A percentile compares a stretch with the other conserved stretches of the same genome.
These are phyloP conservation scores for Schizophyllum amplum DNA, from an alignment of 1,284 basidiomycete genomes.

Conservation along the genomic window DNA sequence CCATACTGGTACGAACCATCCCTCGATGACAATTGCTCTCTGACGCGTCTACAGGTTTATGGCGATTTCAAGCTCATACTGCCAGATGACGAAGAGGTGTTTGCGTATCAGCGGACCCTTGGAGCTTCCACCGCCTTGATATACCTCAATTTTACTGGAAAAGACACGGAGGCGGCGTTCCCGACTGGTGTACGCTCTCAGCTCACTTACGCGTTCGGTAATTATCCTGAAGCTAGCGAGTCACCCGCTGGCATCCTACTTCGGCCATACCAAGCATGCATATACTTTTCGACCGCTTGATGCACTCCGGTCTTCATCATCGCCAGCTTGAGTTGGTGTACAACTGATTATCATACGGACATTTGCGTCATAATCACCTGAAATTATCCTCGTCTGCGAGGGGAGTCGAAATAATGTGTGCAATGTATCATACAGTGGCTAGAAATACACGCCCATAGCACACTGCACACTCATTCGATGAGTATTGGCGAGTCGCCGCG, in stretches of 20 bases:
- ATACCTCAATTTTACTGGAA: conserved; percentile 43
- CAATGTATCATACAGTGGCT: neutral
- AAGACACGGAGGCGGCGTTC: conserved; percentile 14
- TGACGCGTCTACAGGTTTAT: conserved; percentile 32
- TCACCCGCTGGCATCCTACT: neutral
- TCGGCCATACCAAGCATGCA: neutral
- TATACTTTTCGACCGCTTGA: neutral
- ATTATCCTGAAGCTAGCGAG: neutral
- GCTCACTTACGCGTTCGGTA: neutral
- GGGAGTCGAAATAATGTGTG: neutral
- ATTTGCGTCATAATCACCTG: too few relatives aligned
- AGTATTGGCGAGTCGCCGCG: neutral
- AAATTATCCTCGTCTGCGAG: too few relatives aligned
- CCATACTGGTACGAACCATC: conserved; percentile 37
- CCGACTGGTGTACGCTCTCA: conserved; percentile 8
- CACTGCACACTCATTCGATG: neutral
- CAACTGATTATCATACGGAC: too few relatives aligned
- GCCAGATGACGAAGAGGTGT: conserved; percentile 38
- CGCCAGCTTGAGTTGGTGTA: too few relatives aligned
- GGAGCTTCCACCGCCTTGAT: conserved; percentile 30
- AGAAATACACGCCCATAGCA: neutral
- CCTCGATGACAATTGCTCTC: conserved; percentile 1
- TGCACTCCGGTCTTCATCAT: too few relatives aligned
- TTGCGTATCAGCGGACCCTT: conserved; percentile 46
- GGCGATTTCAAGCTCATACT: conserved; percentile 48